Evolutionary conservation across 2,329 filamentous ascomycete genomes (phyloP), one percentile per base, ranked within the genome.

Genomic region (Pseudocercospora vitis): DNA sequence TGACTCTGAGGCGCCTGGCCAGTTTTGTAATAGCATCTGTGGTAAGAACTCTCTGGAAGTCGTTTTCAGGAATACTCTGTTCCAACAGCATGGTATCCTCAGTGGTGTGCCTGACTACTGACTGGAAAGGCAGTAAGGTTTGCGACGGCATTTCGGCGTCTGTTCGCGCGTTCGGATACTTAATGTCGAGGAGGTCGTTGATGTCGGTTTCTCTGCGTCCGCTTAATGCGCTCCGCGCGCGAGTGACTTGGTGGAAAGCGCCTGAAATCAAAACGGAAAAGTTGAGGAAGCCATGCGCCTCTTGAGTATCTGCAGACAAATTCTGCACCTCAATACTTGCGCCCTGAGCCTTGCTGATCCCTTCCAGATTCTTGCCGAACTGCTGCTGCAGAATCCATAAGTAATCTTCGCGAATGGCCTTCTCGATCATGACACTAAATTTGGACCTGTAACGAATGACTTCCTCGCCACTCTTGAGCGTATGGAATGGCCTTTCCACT

Each of bases 361-460:
- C 7, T 7, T 50, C 11, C 23, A 61, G 42, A 6, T 28, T 24
- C 3, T 12, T 8, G 4, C 60, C 55, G 21, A 49, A 54, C 19
- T 14, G 18, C 5, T n/a, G n/a, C 35, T 55, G 39, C 16, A 48
- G 19, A 2, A 7, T n/a, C 31, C 35, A 16, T 21, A 61, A 32
- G 11, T 33, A 32, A 11, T 40, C 40, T 18, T 29, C 23, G 4
- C 47, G 26, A 9, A 62, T n/a, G 11, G 59, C 59, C 11, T 54
- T 23, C 44, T 63, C 59, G 2, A 63, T 16, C 53, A 63, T 58
- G 7, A 63, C n/a, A 11, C 56, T 55, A 4, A 24, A 29, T 12
- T 48, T 32, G 7, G 61, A 57, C 6, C 56, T 52, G 29, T 57
- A 55, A 11, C 63, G 58, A 7, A 65, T 50, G n/a, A 56, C 54